phyloP scores from a whole-genome alignment of 176 grass and related monocot genomes.

The Chloris gayana region DNA sequence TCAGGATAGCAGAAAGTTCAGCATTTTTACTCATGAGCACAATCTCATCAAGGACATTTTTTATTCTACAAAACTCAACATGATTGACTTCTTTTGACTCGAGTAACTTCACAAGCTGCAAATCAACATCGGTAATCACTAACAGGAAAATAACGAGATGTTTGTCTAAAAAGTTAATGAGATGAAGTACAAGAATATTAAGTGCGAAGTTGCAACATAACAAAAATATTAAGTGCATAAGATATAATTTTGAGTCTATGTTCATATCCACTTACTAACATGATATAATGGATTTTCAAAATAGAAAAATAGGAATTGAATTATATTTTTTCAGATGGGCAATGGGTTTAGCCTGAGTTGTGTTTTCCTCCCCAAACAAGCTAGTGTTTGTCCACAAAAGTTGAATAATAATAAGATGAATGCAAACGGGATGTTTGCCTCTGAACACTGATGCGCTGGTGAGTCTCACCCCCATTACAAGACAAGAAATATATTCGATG shows the following conservation, averaged over 20 bases:
- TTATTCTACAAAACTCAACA: conserved; percentile 94
- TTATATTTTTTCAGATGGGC: neutral
- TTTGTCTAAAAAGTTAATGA: too few species aligned
- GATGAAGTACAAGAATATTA: conserved; percentile 40
- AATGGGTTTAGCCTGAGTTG: neutral
- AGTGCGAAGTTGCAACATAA: conserved; percentile 27
- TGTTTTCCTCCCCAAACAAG: neutral
- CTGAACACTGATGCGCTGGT: neutral
- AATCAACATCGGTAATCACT: conserved; percentile 35
- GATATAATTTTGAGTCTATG: conserved; percentile 7
- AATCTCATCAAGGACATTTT: conserved; percentile 84
- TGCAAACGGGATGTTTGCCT: neutral
- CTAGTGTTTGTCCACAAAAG: neutral
- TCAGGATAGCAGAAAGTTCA: conserved; percentile 74
- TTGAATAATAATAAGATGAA: neutral
- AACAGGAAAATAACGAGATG: conserved; percentile 23
- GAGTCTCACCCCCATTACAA: neutral
- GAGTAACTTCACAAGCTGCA: conserved; percentile 95
- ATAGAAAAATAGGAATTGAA: conserved; percentile 16
- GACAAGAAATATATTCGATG: neutral
- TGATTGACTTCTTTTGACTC: conserved; percentile 97
- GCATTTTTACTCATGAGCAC: conserved; percentile 71
- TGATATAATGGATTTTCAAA: conserved; percentile 1
- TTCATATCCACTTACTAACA: conserved; percentile 7
- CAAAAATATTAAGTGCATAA: conserved; percentile 9